phyloP scores from a whole-genome alignment of 768 basidiomycete genomes.

The Boletus barrowsii region DNA sequence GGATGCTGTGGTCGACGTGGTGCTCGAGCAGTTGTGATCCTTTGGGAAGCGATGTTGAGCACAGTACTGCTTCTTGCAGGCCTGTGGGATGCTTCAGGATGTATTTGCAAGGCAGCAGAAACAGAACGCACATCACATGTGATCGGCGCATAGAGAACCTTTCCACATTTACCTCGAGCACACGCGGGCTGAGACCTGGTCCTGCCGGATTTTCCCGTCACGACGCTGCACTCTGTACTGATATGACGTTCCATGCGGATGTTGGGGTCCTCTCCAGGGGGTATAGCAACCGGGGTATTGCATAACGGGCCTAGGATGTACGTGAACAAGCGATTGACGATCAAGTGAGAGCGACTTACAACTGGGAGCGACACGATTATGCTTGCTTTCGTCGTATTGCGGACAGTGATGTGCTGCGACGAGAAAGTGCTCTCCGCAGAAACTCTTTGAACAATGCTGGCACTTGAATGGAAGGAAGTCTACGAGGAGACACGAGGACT shows the following conservation, averaged over 20 bases:
- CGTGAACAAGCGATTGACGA: neutral
- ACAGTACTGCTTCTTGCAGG: constrained; percentile 72
- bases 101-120: neutral
- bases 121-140: constrained; percentile 59
- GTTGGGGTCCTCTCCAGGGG: constrained; percentile 79
- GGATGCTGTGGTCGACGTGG: constrained; percentile 8
- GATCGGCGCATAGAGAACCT: constrained; percentile 73
- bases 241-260: constrained; percentile 78
- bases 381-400: constrained; percentile 66
- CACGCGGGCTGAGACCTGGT: constrained; percentile 53
- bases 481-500: constrained; percentile 61
- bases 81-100: constrained; percentile 38
- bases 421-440: constrained; percentile 79
- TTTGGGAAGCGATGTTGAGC: constrained; percentile 74
- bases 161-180: constrained; percentile 61
- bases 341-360: constrained; percentile 43
- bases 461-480: constrained; percentile 89
- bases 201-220: constrained; percentile 58
- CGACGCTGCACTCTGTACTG: constrained; percentile 58
- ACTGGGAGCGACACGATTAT: constrained; percentile 72
- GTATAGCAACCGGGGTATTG: constrained; percentile 68
- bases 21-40: constrained; percentile 57
- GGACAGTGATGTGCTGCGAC: constrained; percentile 64
- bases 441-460: constrained; percentile 67
- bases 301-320: constrained; percentile 65